These are phyloP conservation scores for Fusarium proliferatum DNA, from an alignment of 2,329 filamentous ascomycete genomes.

Conservation along the genomic window DNA sequence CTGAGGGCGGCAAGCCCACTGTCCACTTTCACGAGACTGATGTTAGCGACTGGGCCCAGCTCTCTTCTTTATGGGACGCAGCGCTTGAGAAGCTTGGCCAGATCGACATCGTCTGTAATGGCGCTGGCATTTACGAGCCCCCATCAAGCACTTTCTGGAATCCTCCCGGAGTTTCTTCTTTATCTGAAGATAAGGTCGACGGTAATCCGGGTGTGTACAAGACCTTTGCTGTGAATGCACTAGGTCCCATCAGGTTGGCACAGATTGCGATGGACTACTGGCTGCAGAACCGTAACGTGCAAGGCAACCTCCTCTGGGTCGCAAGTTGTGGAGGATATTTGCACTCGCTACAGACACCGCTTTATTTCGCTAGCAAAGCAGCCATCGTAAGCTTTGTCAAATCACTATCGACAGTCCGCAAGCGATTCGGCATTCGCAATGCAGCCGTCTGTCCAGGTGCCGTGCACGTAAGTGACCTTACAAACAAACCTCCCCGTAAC, in stretches of 20 bases:
- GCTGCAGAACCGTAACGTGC: constrained; percentile 34
- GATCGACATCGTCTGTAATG: constrained; percentile 72
- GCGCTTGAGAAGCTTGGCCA: constrained; percentile 62
- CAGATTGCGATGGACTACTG: constrained; percentile 48
- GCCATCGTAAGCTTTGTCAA: constrained; percentile 27
- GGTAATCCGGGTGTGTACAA: constrained; percentile 35
- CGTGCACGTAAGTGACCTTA: background rate
- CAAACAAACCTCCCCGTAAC: rapidly evolving
- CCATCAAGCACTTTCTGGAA: constrained; percentile 44
- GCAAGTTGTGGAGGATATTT: constrained; percentile 45
- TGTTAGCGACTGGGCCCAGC: constrained; percentile 42
- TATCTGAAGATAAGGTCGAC: constrained; percentile 32
- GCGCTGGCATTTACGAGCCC: constrained; percentile 63
- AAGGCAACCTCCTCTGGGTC: constrained; percentile 43
- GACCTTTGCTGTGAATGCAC: constrained; percentile 42
- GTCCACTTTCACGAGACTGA: constrained; percentile 40
- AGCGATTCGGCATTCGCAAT: constrained; percentile 13
- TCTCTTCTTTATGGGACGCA: constrained; percentile 39
- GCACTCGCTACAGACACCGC: constrained; percentile 43
- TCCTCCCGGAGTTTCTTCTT: constrained; percentile 35
- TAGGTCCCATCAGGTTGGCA: constrained; percentile 43
- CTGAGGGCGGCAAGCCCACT: background rate
- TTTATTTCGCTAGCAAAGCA: constrained; percentile 32
- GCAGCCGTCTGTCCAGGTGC: constrained; percentile 22
- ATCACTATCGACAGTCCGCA: background rate